Evolutionary conservation across 192 early-diverging fungal genomes (phyloP), one percentile per base, ranked within the genome.

Genomic region (Coemansia sp.): DNA sequence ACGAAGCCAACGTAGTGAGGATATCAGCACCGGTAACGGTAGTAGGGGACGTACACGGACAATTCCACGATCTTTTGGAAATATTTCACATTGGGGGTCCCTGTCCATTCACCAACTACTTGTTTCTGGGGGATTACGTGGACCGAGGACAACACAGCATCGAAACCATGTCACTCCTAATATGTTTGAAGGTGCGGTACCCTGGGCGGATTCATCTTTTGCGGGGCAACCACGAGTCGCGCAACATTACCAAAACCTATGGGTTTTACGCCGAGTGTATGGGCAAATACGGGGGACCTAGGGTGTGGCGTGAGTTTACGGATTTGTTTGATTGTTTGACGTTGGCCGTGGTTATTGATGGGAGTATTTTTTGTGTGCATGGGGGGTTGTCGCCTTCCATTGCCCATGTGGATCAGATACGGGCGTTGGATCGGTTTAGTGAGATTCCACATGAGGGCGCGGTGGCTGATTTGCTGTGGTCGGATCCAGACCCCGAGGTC

Each of bases 81-180:
- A 80, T 99, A 23, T 99, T 99, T 64, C 77, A 83, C 21, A 93
- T 99, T 10, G 94, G 92, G 26, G 96, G 94, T 11, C 89, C 88
- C 51, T 76, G 92, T 16, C 91, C 94, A 36, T 77, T 79, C 37
- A 96, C 91, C 13, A 89, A 89, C 66, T 99, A 99, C 74, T 87
- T 99, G 54, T 99, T 99, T 56, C 93, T 99, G 82, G 96, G 96
- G 29, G 96, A 98, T 72, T 98, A 94, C 64, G 96, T 98, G 5
- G 96, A 98, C 80, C 85, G 96, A 36, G 96, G 96, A n/a, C 93
- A 95, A 73, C 91, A 95, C 76, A 91, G 88, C 76, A 84, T 97
- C 9, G 92, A 98, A 56, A 96, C 92, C 14, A 96, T 98, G 27
- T 80, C 87, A 7, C 71, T 98, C 5, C 75, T 98, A 47, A 80